Evolutionary conservation across 352 stramenopile genomes (phyloP).

Genomic region (Phytophthora chlamydospora): DNA sequence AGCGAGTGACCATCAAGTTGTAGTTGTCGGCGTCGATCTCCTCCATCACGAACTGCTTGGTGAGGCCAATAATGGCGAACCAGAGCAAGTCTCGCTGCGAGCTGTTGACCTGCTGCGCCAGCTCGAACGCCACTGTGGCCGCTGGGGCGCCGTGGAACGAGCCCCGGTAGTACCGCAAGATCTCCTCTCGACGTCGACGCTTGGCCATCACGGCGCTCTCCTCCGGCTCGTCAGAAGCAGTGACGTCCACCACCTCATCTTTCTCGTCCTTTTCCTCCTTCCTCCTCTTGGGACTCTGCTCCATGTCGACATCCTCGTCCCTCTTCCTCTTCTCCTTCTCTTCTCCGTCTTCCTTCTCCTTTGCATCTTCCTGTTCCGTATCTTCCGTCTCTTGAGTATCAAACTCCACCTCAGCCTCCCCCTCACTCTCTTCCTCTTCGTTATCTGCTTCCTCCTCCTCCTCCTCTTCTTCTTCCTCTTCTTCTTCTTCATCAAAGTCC

Average conservation of each 20-base stretch:
- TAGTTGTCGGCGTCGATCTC: constrained; percentile 95
- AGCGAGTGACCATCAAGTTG: constrained; percentile 84
- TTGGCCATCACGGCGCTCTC: constrained; percentile 51
- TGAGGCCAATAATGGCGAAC: constrained; percentile 97
- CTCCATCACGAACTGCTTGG: constrained; percentile 94
- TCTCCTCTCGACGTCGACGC: constrained; percentile 71
- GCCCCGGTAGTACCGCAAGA: constrained; percentile 94
- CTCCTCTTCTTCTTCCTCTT: constrained; percentile 62
- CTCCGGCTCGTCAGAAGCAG: constrained; percentile 21
- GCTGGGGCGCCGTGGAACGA: constrained; percentile 86
- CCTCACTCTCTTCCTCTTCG: constrained; percentile 47
- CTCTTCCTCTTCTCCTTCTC: constrained; percentile 45
- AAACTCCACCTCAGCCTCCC: constrained; percentile 64
- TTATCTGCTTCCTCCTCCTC: constrained; percentile 46
- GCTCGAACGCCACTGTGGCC: constrained; percentile 78
- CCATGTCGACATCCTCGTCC: constrained; percentile 37
- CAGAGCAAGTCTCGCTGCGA: constrained; percentile 93
- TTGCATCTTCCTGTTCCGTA: constrained; percentile 25
- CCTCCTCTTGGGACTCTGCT: constrained; percentile 27
- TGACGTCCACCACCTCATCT: constrained; percentile 28
- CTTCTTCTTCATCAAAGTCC: constrained; percentile 69
- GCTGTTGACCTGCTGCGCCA: constrained; percentile 87
- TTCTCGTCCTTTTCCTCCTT: constrained; percentile 43
- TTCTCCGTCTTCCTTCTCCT: constrained; percentile 38
- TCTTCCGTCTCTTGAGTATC: constrained; percentile 23